Evolutionary conservation across 176 grass and related monocot species (phyloP).

Genomic region (Oryza rufipogon): DNA sequence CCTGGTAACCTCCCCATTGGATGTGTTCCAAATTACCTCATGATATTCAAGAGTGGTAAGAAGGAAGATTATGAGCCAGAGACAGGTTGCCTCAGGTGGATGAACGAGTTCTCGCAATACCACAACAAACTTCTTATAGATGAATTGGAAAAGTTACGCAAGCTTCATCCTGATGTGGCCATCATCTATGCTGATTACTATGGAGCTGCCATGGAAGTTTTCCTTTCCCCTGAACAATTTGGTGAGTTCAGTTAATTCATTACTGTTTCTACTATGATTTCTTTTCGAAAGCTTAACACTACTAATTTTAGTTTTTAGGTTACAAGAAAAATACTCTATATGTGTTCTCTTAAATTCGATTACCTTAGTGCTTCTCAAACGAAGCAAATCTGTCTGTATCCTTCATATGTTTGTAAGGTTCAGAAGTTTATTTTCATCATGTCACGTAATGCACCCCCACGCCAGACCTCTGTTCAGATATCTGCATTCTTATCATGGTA

Average conservation of each 20-base stretch:
- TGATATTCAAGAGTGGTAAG: constrained; percentile 59
- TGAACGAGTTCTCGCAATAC: constrained; percentile 79
- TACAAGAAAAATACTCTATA: constrained; percentile 14
- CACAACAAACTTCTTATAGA: constrained; percentile 67
- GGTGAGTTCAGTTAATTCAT: constrained; percentile 51
- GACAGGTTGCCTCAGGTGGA: constrained; percentile 80
- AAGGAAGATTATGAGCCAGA: constrained; percentile 73
- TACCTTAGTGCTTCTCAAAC: background rate
- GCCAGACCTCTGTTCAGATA: no score
- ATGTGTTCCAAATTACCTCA: constrained; percentile 66
- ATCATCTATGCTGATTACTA: constrained; percentile 90
- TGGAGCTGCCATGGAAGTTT: constrained; percentile 70
- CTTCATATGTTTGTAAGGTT: background rate
- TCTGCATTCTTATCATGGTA: no score
- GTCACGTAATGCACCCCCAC: background rate
- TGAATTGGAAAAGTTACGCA: constrained; percentile 59
- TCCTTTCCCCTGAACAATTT: constrained; percentile 53
- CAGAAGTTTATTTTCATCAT: background rate
- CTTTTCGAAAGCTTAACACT: background rate
- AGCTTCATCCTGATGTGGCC: constrained; percentile 45
- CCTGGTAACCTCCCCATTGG: constrained; percentile 92
- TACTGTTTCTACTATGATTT: background rate
- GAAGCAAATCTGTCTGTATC: background rate
- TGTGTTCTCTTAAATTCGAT: background rate
- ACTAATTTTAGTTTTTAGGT: constrained; percentile 3